Percentiles rank a stretch among this genome's conserved stretches.
phyloP scores from a whole-genome alignment of 2,329 filamentous ascomycete genomes.

The Fusarium setosum region DNA sequence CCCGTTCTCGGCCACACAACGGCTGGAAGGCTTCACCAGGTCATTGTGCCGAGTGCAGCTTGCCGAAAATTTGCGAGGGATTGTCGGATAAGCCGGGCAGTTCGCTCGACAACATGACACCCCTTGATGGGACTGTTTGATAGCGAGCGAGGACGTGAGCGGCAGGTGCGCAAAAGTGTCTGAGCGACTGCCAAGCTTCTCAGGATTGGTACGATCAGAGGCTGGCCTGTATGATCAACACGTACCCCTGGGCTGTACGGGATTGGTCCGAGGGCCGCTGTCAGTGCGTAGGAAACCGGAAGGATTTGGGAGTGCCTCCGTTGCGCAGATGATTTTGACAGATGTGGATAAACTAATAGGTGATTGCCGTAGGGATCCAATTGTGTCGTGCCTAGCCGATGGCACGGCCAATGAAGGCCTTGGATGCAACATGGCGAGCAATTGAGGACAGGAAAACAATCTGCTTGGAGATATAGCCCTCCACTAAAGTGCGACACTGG shows the following conservation, averaged over 20 bases:
- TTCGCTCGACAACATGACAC: background rate
- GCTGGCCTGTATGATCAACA: background rate
- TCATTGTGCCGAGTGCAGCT: background rate
- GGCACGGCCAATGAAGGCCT: background rate
- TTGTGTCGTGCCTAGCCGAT: slow-evolving; percentile 22
- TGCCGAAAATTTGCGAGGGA: background rate
- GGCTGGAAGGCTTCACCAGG: background rate
- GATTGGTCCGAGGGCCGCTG: background rate
- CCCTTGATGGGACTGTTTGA: background rate
- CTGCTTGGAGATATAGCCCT: background rate
- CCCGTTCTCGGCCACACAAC: background rate
- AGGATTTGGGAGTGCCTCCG: slow-evolving; percentile 26
- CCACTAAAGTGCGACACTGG: slow-evolving; percentile 8
- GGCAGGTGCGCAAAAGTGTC: background rate
- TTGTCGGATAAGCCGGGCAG: background rate
- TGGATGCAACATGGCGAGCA: background rate
- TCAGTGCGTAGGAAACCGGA: slow-evolving; percentile 25
- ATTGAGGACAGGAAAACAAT: background rate
- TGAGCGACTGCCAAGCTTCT: background rate
- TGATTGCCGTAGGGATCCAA: slow-evolving; percentile 37
- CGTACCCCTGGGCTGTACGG: slow-evolving; percentile 2
- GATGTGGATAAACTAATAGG: slow-evolving; percentile 32
- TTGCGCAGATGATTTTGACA: slow-evolving; percentile 30
- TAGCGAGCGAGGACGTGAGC: background rate
- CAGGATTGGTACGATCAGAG: background rate